Conservation (phyloP, 192 early-diverging fungal species). For the Coemansia sp. region DNA sequence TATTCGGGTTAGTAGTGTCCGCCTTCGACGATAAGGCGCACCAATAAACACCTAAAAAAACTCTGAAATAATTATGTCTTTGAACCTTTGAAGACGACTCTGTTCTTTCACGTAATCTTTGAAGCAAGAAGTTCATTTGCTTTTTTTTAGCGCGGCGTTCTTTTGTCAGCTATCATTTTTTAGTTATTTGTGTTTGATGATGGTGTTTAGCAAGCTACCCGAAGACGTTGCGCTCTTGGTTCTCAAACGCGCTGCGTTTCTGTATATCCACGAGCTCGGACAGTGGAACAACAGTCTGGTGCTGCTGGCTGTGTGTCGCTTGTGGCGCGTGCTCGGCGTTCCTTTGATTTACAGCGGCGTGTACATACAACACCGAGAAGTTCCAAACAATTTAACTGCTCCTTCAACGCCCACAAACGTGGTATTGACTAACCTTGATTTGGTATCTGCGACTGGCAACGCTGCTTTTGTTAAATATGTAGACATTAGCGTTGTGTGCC, state of each 20-base stretch:
- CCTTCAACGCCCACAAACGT: not conserved
- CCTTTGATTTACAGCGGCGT: constrained; percentile 7
- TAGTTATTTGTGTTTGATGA: not conserved
- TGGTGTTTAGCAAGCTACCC: constrained; percentile 1
- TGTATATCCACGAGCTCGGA: not conserved
- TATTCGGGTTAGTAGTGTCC: no score
- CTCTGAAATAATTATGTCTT: not conserved
- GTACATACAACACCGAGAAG: not conserved
- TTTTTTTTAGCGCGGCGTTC: no score
- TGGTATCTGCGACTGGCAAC: not conserved
- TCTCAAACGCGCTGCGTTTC: not conserved
- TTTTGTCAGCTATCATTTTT: not conserved
- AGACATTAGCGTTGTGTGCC: not conserved
- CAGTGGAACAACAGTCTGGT: not conserved
- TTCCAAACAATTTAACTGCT: not conserved
- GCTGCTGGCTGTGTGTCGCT: constrained; percentile 6
- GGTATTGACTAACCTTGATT: constrained; percentile 5
- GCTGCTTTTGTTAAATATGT: not conserved
- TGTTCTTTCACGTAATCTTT: no score
- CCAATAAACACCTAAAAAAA: no score
- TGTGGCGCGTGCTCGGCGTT: not conserved
- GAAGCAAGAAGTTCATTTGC: no score
- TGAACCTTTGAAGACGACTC: no score
- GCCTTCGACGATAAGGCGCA: no score
- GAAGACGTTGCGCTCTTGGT: constrained; percentile 6